phyloP scores from a whole-genome alignment of 768 basidiomycete species.

The Kwoniella mangroviensis region DNA sequence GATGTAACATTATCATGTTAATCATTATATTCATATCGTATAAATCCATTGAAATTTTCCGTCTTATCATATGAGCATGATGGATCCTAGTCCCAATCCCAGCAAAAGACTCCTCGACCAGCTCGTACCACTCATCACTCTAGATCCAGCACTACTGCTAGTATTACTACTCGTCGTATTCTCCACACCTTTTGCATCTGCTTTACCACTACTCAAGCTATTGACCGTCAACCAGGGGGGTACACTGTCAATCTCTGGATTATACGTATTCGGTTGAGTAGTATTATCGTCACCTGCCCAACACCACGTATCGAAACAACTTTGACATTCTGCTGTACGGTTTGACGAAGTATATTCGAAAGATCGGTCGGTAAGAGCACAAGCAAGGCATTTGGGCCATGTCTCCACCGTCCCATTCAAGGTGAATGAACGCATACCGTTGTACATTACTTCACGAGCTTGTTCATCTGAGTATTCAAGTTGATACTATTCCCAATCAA shows the following conservation, averaged over 20 bases:
- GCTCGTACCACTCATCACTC: not conserved
- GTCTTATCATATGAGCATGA: not conserved
- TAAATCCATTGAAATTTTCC: not conserved
- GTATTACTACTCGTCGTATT: constrained; percentile 4
- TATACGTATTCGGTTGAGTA: constrained; percentile 43
- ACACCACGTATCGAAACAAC: constrained; percentile 56
- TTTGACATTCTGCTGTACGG: constrained; percentile 48
- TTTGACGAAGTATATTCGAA: constrained; percentile 43
- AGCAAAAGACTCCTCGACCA: not conserved
- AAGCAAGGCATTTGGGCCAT: constrained; percentile 71
- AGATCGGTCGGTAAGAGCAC: constrained; percentile 68
- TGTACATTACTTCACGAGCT: constrained; percentile 66
- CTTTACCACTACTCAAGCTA: constrained; percentile 17
- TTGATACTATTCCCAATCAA: constrained; percentile 58
- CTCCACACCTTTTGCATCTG: constrained; percentile 15
- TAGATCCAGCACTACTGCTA: not conserved
- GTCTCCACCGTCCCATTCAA: constrained; percentile 65
- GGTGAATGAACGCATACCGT: constrained; percentile 63
- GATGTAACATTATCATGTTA: not conserved
- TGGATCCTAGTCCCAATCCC: not conserved
- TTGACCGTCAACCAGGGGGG: constrained; percentile 38
- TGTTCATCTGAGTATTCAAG: constrained; percentile 67
- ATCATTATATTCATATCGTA: not conserved
- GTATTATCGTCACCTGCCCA: constrained; percentile 55
- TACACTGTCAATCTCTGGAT: constrained; percentile 45